Percentiles rank a stretch among this genome's conserved stretches.
These are phyloP conservation scores for Hypericum perforatum DNA, from an alignment of 345 rosid species.

Conservation along the genomic window DNA sequence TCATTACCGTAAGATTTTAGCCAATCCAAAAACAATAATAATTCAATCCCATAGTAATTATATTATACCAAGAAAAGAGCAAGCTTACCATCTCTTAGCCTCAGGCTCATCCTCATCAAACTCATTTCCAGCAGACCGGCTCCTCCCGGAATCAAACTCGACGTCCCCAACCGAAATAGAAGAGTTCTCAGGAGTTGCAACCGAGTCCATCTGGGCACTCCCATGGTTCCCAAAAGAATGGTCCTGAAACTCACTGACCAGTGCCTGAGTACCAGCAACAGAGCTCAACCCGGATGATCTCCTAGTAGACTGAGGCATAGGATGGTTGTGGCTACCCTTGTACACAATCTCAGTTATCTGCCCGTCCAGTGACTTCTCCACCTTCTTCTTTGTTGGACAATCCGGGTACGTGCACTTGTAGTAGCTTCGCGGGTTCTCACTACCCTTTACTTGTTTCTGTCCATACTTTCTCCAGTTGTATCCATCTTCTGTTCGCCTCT, in stretches of 20 bases:
- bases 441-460: constrained; percentile 90
- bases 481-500: constrained; percentile 69
- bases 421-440: constrained; percentile 91
- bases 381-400: constrained; percentile 85
- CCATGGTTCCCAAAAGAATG: constrained; percentile 34
- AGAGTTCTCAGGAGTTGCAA: constrained; percentile 48
- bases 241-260: constrained; percentile 36
- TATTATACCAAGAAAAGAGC: background rate
- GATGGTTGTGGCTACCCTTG: constrained; percentile 84
- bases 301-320: constrained; percentile 62
- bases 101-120: constrained; percentile 72
- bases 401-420: constrained; percentile 76
- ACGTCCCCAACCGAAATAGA: constrained; percentile 61
- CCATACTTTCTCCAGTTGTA: constrained; percentile 98
- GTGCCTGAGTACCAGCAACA: constrained; percentile 18
- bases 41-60: no score
- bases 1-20: no score
- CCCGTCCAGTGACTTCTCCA: constrained; percentile 76
- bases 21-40: no score
- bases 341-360: constrained; percentile 83
- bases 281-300: constrained; percentile 43
- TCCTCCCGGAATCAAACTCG: constrained; percentile 62
- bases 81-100: constrained; percentile 69
- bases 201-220: constrained; percentile 36
- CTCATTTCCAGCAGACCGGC: constrained; percentile 50